Evolutionary conservation across 169 alveolate genomes (phyloP), one percentile per base, ranked within the genome.

Genomic region (Plasmodium yoelii): DNA sequence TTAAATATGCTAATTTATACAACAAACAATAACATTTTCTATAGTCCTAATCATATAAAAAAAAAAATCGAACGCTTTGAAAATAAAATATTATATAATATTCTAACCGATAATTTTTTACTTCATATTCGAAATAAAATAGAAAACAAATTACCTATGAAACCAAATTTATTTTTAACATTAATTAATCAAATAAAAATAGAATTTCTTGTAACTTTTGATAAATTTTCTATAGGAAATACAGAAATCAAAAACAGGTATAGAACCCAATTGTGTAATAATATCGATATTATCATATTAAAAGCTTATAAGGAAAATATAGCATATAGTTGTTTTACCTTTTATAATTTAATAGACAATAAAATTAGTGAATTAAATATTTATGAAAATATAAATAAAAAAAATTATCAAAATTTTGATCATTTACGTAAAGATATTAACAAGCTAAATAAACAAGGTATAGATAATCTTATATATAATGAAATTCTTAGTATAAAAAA

Each of bases 221-320:
- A 75, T 39, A 75, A 51, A 1, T 51, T 75, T 15, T 61, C 75
- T 2, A 49, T 75, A 15, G 88, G 88, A 24, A 75, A 75, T 75
- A 9, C 64, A 22, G 26, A 1, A 6, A 49, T 63, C 12, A 75
- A 75, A 60, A 75, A 65, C 10, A 75, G 64, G 7, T 75, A 75
- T 63, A 75, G 61, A 75, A 75, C 51, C 9, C 56, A 61, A 22
- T 56, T 75, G 18, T 60, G 67, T 19, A 51, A 61, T 0, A 28
- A 75, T 26, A 75, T 75, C 10, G 88, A 75, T 42, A 26, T 75
- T 49, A 63, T 75, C 22, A 39, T 75, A 75, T 49, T 75, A 65
- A 75, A 75, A 75, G 88, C 88, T 0, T 75, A 75, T 24, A 75
- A 75, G 19, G 88, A 75, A 49, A 75, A 75, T 75, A 75, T 75